Conservation (phyloP, 257 asterid species). For the Anisodus tanguticus region DNA sequence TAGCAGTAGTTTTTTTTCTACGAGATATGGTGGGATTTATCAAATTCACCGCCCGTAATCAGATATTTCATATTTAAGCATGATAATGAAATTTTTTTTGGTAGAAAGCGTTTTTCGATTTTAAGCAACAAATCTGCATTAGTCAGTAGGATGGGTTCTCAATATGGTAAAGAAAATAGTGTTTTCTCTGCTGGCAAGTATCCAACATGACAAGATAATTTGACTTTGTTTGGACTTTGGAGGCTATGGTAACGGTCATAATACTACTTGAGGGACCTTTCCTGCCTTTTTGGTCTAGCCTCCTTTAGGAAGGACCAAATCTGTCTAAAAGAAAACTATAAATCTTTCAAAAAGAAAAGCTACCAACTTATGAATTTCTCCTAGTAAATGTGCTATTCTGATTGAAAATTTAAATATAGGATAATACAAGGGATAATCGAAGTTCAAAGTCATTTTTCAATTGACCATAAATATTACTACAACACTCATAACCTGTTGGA, state of each 20-base stretch:
- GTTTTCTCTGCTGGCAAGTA: neutral
- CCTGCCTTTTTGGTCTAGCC: neutral
- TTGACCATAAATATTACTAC: neutral
- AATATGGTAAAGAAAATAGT: neutral
- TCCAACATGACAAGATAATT: neutral
- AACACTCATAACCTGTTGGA: too few species aligned
- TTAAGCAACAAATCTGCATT: too few species aligned
- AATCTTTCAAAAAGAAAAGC: neutral
- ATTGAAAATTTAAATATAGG: neutral
- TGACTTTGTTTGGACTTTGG: neutral
- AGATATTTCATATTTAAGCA: neutral
- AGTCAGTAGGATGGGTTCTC: neutral
- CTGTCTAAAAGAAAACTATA: too few species aligned
- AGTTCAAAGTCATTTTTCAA: neutral
- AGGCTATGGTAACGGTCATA: constrained; percentile 9
- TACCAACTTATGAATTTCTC: neutral
- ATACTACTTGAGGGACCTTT: neutral
- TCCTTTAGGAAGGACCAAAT: neutral
- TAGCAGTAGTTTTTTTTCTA: too few species aligned
- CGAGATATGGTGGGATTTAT: neutral
- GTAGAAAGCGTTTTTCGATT: fast-evolving
- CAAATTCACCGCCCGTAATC: neutral
- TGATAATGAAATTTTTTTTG: too few species aligned
- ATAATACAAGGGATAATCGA: neutral
- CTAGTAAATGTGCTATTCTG: too few species aligned